phyloP scores from a whole-genome alignment of 2,329 filamentous ascomycete species.

The Cercospora sp. region DNA sequence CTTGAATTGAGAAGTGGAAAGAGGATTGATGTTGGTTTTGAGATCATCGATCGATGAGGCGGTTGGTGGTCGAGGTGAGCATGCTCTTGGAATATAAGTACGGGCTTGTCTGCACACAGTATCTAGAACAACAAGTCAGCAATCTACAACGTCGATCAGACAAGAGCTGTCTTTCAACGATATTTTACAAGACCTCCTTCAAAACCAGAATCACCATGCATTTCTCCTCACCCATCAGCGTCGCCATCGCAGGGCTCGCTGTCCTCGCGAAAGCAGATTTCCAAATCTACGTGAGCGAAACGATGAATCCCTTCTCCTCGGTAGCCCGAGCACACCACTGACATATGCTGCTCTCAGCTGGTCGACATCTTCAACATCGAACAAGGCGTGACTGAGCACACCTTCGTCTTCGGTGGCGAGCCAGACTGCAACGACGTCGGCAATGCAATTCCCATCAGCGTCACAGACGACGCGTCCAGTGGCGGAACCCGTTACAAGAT shows the following conservation, averaged over 20 bases:
- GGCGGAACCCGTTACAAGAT: neutral
- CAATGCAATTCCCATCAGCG: neutral
- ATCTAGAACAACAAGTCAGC: neutral
- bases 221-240: neutral
- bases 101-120: neutral
- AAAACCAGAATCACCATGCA: neutral
- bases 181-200: neutral
- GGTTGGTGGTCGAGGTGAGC: neutral
- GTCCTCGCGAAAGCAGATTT: neutral
- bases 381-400: neutral
- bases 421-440: neutral
- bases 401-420: neutral
- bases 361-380: neutral
- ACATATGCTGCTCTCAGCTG: neutral
- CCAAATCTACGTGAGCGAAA: neutral
- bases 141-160: neutral
- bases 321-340: neutral
- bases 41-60: neutral
- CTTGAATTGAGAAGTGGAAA: neutral
- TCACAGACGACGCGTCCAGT: neutral
- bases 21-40: neutral
- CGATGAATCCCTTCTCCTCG: neutral
- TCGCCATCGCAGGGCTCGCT: neutral
- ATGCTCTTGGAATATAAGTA: neutral
- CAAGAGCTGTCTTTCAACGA: neutral